Conservation (phyloP, 2,329 filamentous ascomycete species). For the Ophiosphaerella herpotricha region DNA sequence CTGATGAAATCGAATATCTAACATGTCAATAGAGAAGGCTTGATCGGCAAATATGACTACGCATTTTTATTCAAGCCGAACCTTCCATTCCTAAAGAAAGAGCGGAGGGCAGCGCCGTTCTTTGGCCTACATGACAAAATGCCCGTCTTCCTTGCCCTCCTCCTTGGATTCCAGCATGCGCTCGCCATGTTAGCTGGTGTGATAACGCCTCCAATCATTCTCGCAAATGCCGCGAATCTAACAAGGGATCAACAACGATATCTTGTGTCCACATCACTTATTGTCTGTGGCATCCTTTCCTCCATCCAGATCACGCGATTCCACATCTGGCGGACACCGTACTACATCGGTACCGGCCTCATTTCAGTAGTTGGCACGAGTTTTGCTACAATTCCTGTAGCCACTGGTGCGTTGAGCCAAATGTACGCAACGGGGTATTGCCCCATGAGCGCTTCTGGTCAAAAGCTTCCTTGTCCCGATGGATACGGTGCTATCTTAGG, state of each 20-base stretch:
- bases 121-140: constrained; percentile 82
- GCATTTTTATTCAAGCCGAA: constrained; percentile 81
- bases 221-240: constrained; percentile 69
- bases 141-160: constrained; percentile 72
- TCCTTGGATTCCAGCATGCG: constrained; percentile 80
- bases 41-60: constrained; percentile 89
- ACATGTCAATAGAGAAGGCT: constrained; percentile 61
- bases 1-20: constrained; percentile 3
- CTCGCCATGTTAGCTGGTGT: constrained; percentile 71
- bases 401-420: constrained; percentile 71
- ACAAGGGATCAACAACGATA: constrained; percentile 68
- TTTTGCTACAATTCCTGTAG: constrained; percentile 76
- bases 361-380: constrained; percentile 81
- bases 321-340: constrained; percentile 71
- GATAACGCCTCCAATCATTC: constrained; percentile 78
- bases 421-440: constrained; percentile 79
- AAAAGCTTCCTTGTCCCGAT: constrained; percentile 72
- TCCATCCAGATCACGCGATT: constrained; percentile 76
- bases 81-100: constrained; percentile 77
- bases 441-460: constrained; percentile 63
- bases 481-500: constrained; percentile 78
- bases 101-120: constrained; percentile 68
- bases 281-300: constrained; percentile 77
- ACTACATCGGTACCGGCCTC: constrained; percentile 69
- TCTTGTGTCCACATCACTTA: constrained; percentile 76